phyloP scores from a whole-genome alignment of 352 stramenopile genomes.

The Phytophthora citricola region DNA sequence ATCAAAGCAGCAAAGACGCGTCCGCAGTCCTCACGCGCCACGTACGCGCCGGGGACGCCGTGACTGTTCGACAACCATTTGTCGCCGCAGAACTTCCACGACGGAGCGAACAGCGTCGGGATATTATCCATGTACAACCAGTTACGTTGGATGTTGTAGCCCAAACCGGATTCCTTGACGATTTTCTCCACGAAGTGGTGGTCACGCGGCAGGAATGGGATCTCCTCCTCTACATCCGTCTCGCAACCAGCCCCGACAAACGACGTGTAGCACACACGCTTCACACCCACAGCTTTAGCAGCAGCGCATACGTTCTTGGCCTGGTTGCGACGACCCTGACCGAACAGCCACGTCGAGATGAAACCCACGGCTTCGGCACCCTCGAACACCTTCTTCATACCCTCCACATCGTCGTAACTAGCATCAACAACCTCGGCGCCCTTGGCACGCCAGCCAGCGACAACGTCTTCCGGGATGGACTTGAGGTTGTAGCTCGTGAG shows the following conservation, averaged over 20 bases:
- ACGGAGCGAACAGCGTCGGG: constrained; percentile 33
- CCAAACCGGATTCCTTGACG: constrained; percentile 23
- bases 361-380: constrained; percentile 24
- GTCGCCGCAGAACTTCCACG: constrained; percentile 36
- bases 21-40: constrained; percentile 13
- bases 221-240: constrained; percentile 27
- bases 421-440: constrained; percentile 27
- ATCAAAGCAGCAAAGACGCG: constrained; percentile 29
- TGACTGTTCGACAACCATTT: constrained; percentile 36
- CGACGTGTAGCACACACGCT: constrained; percentile 37
- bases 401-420: constrained; percentile 33
- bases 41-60: constrained; percentile 15
- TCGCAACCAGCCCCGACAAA: constrained; percentile 18
- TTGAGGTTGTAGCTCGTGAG: constrained; percentile 35
- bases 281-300: constrained; percentile 26
- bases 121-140: constrained; percentile 36
- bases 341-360: constrained; percentile 40
- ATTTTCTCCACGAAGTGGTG: constrained; percentile 36
- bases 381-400: constrained; percentile 30
- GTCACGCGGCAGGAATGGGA: constrained; percentile 29
- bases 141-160: constrained; percentile 40
- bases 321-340: constrained; percentile 31
- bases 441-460: constrained; percentile 27
- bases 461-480: constrained; percentile 21
- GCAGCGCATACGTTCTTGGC: constrained; percentile 25